Evolutionary conservation across 1,284 basidiomycete genomes (phyloP).

Genomic region (Boletus semigastroideus): DNA sequence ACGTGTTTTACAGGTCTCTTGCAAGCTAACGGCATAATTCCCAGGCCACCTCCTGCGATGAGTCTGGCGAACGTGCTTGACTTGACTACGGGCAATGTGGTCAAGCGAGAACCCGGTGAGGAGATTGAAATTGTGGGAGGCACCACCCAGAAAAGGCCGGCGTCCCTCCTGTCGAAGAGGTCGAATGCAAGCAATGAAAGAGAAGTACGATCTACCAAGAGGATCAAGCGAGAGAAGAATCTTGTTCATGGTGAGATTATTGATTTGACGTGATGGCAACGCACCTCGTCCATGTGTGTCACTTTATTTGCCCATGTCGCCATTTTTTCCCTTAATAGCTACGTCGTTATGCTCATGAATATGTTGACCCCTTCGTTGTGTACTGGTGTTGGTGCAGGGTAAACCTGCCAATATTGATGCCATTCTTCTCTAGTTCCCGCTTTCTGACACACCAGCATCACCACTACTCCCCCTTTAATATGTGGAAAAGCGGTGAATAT

Average conservation of each 20-base stretch:
- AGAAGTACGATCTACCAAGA: slow-evolving; percentile 21
- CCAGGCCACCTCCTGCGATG: slow-evolving; percentile 9
- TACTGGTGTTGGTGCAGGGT: not conserved
- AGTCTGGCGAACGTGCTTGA: slow-evolving; percentile 23
- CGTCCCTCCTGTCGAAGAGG: slow-evolving; percentile 5
- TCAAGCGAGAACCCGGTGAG: slow-evolving; percentile 11
- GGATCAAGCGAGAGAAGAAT: slow-evolving; percentile 25
- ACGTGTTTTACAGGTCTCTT: slow-evolving; percentile 23
- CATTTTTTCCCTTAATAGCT: not conserved
- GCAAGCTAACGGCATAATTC: slow-evolving; percentile 30
- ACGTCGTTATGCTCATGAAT: not conserved
- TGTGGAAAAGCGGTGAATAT: slow-evolving; percentile 7
- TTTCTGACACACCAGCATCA: slow-evolving; percentile 10
- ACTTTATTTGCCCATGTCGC: not conserved
- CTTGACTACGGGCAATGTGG: slow-evolving; percentile 11
- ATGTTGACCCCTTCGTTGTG: not conserved
- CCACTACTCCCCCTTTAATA: not conserved
- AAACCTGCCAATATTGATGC: not conserved
- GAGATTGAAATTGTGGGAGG: slow-evolving; percentile 11
- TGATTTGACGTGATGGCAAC: slow-evolving; percentile 28
- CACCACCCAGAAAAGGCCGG: not conserved
- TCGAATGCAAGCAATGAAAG: not conserved
- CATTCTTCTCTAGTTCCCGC: not conserved
- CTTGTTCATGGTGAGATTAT: slow-evolving; percentile 23
- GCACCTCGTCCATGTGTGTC: not conserved